Evolutionary conservation across 208 protist species (phyloP).

Genomic region (Crithidia mellificae): DNA sequence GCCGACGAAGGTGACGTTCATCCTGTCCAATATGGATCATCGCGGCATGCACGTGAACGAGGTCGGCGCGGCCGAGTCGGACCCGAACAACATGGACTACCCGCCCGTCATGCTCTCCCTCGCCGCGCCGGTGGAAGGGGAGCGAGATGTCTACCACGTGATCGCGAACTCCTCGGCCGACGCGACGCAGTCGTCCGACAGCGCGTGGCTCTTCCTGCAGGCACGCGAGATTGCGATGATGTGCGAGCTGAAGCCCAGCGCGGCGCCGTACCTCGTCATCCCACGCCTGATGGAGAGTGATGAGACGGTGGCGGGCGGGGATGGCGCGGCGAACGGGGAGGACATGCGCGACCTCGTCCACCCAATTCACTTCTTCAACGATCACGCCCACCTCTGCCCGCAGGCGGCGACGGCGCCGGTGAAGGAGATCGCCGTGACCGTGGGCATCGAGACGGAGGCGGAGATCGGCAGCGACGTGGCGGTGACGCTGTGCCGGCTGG

Average conservation of each 20-base stretch:
- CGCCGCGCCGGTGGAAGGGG: conserved; percentile 56
- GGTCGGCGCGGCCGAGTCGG: conserved; percentile 36
- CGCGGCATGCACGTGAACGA: conserved; percentile 67
- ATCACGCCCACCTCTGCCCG: conserved; percentile 38
- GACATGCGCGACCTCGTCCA: conserved; percentile 43
- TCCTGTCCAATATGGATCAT: conserved; percentile 77
- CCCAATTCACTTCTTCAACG: conserved; percentile 73
- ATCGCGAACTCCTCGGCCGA: conserved; percentile 80
- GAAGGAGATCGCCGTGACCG: conserved; percentile 65
- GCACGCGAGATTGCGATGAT: conserved; percentile 76
- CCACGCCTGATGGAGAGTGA: conserved; percentile 65
- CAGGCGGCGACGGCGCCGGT: conserved; percentile 56
- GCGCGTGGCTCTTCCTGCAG: conserved; percentile 76
- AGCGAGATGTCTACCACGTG: conserved; percentile 49
- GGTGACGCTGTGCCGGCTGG: conserved; percentile 66
- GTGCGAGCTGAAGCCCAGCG: conserved; percentile 72
- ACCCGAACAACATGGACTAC: conserved; percentile 55
- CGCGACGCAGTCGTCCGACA: conserved; percentile 65
- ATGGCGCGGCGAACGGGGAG: conserved; percentile 20
- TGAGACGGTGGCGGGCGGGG: conserved; percentile 33
- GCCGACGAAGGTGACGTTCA: conserved; percentile 55
- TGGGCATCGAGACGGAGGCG: conserved; percentile 56
- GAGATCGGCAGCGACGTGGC: conserved; percentile 67
- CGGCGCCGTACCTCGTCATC: conserved; percentile 81
- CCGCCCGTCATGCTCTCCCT: conserved; percentile 82